phyloP scores from a whole-genome alignment of 345 rosid genomes.

The Dimocarpus longan region DNA sequence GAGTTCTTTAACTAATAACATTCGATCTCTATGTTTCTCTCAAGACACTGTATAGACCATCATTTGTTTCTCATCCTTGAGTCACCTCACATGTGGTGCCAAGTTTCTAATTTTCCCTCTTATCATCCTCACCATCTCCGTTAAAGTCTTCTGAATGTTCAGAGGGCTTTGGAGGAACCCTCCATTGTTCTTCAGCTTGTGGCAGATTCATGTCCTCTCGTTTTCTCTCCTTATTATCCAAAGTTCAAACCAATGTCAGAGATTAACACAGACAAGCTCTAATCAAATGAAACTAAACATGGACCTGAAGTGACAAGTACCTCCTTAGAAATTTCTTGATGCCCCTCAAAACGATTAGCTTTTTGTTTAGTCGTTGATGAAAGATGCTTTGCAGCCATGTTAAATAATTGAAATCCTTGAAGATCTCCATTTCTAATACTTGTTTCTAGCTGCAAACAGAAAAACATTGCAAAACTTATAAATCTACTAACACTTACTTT shows the following conservation, averaged over 20 bases:
- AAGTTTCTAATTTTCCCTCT: conserved; percentile 20
- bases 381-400: conserved; percentile 36
- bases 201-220: conserved; percentile 37
- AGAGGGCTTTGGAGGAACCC: conserved; percentile 34
- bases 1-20: neutral
- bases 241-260: conserved; percentile 16
- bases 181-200: conserved; percentile 39
- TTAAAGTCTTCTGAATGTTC: conserved; percentile 33
- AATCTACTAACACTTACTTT: neutral
- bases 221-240: conserved; percentile 37
- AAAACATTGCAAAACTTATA: neutral
- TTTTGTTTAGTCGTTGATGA: conserved; percentile 36
- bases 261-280: neutral
- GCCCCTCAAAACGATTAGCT: conserved; percentile 30
- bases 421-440: conserved; percentile 84
- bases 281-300: neutral
- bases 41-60: too few species aligned
- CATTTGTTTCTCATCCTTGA: neutral
- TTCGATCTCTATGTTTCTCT: neutral
- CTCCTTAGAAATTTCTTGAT: conserved; percentile 36
- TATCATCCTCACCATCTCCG: conserved; percentile 43
- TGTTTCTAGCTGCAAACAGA: conserved; percentile 69
- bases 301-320: conserved; percentile 25
- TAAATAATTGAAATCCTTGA: conserved; percentile 59
- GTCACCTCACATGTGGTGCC: neutral